Percentiles rank a stretch among this genome's conserved stretches.
Conservation (phyloP, 257 asterid genomes). For the Solanum appendiculatum region DNA sequence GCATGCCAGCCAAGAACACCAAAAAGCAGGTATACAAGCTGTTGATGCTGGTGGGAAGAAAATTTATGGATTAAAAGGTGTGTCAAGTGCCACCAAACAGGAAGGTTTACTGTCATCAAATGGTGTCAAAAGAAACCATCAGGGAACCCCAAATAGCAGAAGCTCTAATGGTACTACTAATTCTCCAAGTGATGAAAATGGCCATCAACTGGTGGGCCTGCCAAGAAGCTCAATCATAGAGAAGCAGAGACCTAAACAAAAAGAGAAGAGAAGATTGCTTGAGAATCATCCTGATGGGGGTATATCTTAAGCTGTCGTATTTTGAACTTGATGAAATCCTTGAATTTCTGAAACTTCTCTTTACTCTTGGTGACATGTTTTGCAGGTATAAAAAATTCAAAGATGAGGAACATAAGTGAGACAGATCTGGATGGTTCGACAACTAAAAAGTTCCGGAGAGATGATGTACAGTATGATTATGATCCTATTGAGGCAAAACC, state of each 20-base stretch:
- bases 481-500: conserved; percentile 48
- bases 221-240: conserved; percentile 26
- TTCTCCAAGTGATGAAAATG: conserved; percentile 44
- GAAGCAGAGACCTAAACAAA: conserved; percentile 28
- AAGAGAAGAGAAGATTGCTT: conserved; percentile 33
- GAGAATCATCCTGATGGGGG: conserved; percentile 49
- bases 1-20: conserved; percentile 34
- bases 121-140: conserved; percentile 33
- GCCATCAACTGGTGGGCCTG: conserved; percentile 27
- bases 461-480: conserved; percentile 35
- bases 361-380: conserved; percentile 3
- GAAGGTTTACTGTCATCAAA: conserved; percentile 55
- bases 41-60: conserved; percentile 42
- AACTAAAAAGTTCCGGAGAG: conserved; percentile 59
- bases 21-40: conserved; percentile 26
- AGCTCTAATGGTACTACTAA: conserved; percentile 23
- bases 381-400: conserved; percentile 36
- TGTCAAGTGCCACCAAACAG: conserved; percentile 25
- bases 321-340: conserved; percentile 1
- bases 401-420: conserved; percentile 48
- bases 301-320: conserved; percentile 16
- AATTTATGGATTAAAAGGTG: conserved; percentile 40
- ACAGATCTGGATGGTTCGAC: conserved; percentile 45
- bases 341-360: background rate
- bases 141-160: conserved; percentile 30